Percentiles rank a stretch among this genome's conserved stretches.
These are phyloP conservation scores for Lepidium aucheri DNA, from an alignment of 345 rosid species.

Conservation along the genomic window DNA sequence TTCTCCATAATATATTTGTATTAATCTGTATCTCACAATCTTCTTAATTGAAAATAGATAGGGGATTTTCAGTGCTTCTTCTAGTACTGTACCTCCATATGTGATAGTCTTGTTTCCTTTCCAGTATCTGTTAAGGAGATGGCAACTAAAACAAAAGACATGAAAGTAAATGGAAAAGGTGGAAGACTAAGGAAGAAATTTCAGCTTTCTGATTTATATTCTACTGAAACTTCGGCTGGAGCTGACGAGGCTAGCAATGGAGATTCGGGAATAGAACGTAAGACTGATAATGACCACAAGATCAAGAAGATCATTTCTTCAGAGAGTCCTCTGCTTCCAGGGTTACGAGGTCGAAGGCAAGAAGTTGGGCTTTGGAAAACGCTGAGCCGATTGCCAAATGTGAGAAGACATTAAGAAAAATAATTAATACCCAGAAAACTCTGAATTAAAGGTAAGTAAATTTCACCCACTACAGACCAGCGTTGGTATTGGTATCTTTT, in stretches of 20 bases:
- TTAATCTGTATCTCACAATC: background rate
- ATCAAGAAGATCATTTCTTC: no score
- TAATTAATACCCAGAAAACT: background rate
- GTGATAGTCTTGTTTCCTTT: background rate
- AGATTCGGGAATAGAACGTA: slow-evolving; percentile 1
- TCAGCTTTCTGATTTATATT: slow-evolving; percentile 38
- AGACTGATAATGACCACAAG: slow-evolving; percentile 11
- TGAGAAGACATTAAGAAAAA: slow-evolving; percentile 9
- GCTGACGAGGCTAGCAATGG: background rate
- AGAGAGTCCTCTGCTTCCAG: background rate
- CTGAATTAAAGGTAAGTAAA: slow-evolving; percentile 24
- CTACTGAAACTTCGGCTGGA: slow-evolving; percentile 23
- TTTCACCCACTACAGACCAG: background rate
- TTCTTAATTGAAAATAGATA: background rate
- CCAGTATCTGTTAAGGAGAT: slow-evolving; percentile 26
- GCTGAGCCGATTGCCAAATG: no score
- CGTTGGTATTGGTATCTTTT: background rate
- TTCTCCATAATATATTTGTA: background rate
- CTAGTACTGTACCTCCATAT: no score
- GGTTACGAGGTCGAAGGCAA: no score
- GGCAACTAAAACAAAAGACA: slow-evolving; percentile 10
- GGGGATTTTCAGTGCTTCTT: background rate
- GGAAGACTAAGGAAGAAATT: slow-evolving; percentile 42
- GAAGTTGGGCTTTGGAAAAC: no score
- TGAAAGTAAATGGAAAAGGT: slow-evolving; percentile 17